Conservation (phyloP, 306 rosid genomes). For the Sesbania bispinosa region DNA sequence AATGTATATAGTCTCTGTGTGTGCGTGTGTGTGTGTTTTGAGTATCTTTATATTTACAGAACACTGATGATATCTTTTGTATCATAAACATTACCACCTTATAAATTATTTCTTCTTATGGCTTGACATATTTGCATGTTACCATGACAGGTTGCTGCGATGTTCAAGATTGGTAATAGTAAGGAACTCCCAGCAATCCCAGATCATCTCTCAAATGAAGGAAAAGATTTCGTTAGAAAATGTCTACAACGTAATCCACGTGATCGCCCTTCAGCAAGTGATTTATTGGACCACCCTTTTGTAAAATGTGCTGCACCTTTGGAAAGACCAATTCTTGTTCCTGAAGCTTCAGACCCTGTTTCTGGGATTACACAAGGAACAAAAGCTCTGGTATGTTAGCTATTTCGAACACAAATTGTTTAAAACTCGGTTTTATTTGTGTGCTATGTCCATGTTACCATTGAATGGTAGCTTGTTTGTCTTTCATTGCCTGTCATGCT, state of each 20-base stretch:
- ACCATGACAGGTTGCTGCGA: conserved; percentile 75
- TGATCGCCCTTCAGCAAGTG: conserved; percentile 65
- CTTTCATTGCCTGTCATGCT: background rate
- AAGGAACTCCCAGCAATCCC: conserved; percentile 87
- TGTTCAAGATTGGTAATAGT: conserved; percentile 97
- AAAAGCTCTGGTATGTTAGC: conserved; percentile 51
- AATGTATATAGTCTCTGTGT: too few species aligned
- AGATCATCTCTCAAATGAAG: conserved; percentile 68
- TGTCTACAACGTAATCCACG: conserved; percentile 86
- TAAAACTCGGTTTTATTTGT: background rate
- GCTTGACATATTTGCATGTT: conserved; percentile 28
- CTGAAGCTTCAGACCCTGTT: conserved; percentile 47
- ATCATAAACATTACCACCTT: too few species aligned
- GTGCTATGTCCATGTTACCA: conserved; percentile 1
- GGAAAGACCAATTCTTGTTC: conserved; percentile 60
- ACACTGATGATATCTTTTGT: background rate
- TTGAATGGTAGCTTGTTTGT: background rate
- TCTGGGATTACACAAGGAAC: conserved; percentile 55
- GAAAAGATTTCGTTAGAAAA: conserved; percentile 71
- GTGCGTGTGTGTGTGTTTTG: too few species aligned
- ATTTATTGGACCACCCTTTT: conserved; percentile 80
- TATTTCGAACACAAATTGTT: background rate
- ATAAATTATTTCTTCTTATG: conserved; percentile 14
- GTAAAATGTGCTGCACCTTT: conserved; percentile 78
- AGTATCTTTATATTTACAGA: background rate